Evolutionary conservation across 1,284 basidiomycete genomes (phyloP).

Genomic region (Microbotryum violaceum): DNA sequence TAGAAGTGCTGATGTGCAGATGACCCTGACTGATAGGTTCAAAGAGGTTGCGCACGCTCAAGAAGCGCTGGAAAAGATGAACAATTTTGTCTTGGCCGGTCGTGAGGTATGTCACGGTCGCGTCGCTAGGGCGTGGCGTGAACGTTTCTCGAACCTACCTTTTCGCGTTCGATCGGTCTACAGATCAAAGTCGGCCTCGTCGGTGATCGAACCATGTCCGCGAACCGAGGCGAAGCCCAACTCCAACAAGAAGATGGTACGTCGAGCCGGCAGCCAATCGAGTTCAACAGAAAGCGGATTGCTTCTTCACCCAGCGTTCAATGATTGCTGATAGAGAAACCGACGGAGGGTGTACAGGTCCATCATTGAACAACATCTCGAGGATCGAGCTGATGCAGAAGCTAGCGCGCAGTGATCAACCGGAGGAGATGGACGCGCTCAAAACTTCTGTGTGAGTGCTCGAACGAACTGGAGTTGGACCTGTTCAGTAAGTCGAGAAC

Average conservation of each 20-base stretch:
- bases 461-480: too few species aligned
- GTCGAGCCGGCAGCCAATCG: not conserved
- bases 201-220: conserved; percentile 30
- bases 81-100: conserved; percentile 93
- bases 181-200: conserved; percentile 37
- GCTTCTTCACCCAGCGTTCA: too few species aligned
- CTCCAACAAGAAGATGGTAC: conserved; percentile 30
- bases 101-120: conserved; percentile 57
- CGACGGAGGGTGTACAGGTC: conserved; percentile 14
- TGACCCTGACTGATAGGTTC: conserved; percentile 52
- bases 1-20: not conserved
- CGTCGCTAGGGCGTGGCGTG: too few species aligned
- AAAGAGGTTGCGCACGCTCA: conserved; percentile 82
- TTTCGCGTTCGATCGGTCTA: not conserved
- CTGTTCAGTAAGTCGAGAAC: too few species aligned
- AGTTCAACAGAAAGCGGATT: too few species aligned
- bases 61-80: conserved; percentile 96
- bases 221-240: conserved; percentile 14
- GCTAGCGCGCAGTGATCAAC: conserved; percentile 76
- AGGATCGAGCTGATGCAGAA: conserved; percentile 98
- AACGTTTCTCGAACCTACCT: not conserved
- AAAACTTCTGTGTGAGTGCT: conserved; percentile 36
- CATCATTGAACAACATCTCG: conserved; percentile 86
- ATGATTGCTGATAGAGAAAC: too few species aligned
- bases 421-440: conserved; percentile 44